Conservation (phyloP, 1,284 basidiomycete species). For the Sporisorium graminicola region DNA sequence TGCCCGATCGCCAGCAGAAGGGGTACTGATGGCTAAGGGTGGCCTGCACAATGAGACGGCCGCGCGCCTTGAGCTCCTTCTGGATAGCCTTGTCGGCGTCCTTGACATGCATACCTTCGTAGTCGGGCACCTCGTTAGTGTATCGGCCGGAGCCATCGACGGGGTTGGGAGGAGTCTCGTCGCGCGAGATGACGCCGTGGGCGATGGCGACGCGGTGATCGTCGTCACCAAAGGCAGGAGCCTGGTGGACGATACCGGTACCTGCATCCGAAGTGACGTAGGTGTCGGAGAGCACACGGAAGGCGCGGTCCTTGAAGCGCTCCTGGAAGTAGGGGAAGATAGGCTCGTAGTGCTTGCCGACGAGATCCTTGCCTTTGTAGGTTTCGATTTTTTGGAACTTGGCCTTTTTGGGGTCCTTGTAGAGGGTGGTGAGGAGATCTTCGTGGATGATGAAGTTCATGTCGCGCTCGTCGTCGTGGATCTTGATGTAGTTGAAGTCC, state of each 20-base stretch:
- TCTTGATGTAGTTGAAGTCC: slow-evolving; percentile 95
- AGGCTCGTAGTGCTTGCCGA: slow-evolving; percentile 95
- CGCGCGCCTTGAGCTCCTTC: slow-evolving; percentile 88
- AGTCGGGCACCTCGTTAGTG: slow-evolving; percentile 90
- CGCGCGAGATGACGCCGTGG: slow-evolving; percentile 82
- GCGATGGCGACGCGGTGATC: slow-evolving; percentile 93
- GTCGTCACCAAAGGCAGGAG: slow-evolving; percentile 98
- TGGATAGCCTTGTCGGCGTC: slow-evolving; percentile 94
- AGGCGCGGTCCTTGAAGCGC: slow-evolving; percentile 91
- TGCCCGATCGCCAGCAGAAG: slow-evolving; percentile 94
- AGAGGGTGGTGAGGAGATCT: slow-evolving; percentile 85
- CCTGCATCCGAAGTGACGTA: slow-evolving; percentile 95
- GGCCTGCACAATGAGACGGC: slow-evolving; percentile 87
- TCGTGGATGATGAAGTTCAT: slow-evolving; percentile 95
- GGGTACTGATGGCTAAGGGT: slow-evolving; percentile 93
- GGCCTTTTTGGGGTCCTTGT: slow-evolving; percentile 98
- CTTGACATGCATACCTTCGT: slow-evolving; percentile 91
- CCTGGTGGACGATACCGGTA: slow-evolving; percentile 99
- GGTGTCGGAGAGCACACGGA: slow-evolving; percentile 87
- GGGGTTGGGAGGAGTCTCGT: slow-evolving; percentile 95
- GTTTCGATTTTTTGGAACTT: slow-evolving; percentile 89
- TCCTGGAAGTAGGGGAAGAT: slow-evolving; percentile 97
- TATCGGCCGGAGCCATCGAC: slow-evolving; percentile 90
- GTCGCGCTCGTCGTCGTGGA: slow-evolving; percentile 89
- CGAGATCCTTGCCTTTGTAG: slow-evolving; percentile 91